A percentile compares a stretch with the other conserved stretches of the same genome.
These are phyloP conservation scores for Melaleuca quinquenervia DNA, from an alignment of 345 rosid species.

Conservation along the genomic window DNA sequence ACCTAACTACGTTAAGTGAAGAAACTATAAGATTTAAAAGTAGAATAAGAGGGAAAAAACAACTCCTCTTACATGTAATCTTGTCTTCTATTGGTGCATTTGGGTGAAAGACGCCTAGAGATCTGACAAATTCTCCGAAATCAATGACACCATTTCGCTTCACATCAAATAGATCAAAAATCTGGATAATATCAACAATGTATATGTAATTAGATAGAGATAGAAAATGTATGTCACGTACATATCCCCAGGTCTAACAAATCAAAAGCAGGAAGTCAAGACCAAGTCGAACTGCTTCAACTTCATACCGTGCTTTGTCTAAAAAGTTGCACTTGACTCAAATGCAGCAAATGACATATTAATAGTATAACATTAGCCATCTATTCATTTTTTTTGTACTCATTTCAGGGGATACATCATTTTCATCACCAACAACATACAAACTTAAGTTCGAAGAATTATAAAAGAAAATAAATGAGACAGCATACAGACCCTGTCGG, in stretches of 20 bases:
- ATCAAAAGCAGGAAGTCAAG: background rate
- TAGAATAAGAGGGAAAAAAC: background rate
- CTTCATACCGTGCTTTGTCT: background rate
- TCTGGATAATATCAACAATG: slow-evolving; percentile 15
- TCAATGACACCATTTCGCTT: slow-evolving; percentile 88
- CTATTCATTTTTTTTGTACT: background rate
- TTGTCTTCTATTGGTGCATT: slow-evolving; percentile 58
- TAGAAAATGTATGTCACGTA: background rate
- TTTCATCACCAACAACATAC: background rate
- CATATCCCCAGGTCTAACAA: background rate
- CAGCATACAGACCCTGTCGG: slow-evolving; percentile 57
- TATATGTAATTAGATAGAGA: background rate
- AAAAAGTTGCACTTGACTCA: background rate
- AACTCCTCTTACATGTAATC: slow-evolving; percentile 43
- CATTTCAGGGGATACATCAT: background rate
- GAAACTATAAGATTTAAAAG: background rate
- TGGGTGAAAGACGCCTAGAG: slow-evolving; percentile 79
- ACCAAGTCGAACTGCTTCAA: background rate
- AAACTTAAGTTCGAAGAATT: background rate
- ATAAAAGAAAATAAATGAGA: background rate
- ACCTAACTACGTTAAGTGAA: background rate
- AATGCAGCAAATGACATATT: background rate
- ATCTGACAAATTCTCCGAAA: slow-evolving; percentile 86
- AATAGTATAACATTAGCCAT: background rate
- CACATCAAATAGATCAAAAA: slow-evolving; percentile 77